Percentiles rank a stretch among this genome's conserved stretches.
Conservation (phyloP, 305 asterid genomes). For the Solanum hybrid region DNA sequence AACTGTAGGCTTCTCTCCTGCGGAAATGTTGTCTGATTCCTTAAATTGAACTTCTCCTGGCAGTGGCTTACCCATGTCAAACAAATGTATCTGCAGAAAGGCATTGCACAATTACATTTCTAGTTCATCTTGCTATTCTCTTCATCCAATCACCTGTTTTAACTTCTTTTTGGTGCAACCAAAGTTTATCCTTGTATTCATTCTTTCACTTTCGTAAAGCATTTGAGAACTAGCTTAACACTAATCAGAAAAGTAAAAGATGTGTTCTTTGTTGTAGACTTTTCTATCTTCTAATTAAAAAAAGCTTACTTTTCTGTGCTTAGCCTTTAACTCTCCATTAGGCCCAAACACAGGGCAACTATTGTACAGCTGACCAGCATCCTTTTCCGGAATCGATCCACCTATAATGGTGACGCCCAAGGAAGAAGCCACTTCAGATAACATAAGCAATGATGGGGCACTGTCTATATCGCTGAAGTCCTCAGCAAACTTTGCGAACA, state of each 20-base stretch:
- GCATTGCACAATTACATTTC: background rate
- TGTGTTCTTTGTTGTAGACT: background rate
- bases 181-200: background rate
- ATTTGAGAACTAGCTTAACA: background rate
- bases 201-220: background rate
- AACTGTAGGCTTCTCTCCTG: conserved; percentile 24
- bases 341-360: conserved; percentile 32
- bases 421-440: conserved; percentile 30
- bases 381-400: conserved; percentile 35
- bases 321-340: conserved; percentile 26
- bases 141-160: background rate
- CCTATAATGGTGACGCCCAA: conserved; percentile 27
- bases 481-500: conserved; percentile 24
- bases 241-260: background rate
- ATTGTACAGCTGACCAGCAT: conserved; percentile 22
- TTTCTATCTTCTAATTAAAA: background rate
- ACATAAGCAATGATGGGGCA: conserved; percentile 22
- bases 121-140: background rate
- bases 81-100: conserved; percentile 30
- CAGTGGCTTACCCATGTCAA: conserved; percentile 22
- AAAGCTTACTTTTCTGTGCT: conserved; percentile 33
- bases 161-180: background rate
- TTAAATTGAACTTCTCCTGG: conserved; percentile 25
- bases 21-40: conserved; percentile 24
- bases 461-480: conserved; percentile 20